Evolutionary conservation across 495 filamentous ascomycete species (phyloP).

Genomic region (Aspergillus cristatus): DNA sequence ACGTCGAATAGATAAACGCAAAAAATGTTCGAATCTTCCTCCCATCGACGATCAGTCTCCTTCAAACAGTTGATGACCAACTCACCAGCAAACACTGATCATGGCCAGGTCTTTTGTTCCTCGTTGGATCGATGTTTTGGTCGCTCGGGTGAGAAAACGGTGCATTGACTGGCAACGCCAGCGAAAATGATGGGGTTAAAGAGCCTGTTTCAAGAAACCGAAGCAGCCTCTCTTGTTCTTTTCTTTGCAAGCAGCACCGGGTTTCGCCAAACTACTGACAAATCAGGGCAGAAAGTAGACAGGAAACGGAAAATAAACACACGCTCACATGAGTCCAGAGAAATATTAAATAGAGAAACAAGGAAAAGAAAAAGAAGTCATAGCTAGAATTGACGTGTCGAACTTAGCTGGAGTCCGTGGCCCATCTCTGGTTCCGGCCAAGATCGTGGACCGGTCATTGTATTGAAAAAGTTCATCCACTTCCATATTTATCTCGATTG

Average conservation of each 20-base stretch:
- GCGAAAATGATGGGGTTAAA: no score
- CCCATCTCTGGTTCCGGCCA: constrained; percentile 4
- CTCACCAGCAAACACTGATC: no score
- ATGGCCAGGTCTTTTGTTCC: no score
- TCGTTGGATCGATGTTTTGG: no score
- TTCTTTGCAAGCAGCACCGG: constrained; percentile 1
- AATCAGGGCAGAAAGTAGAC: constrained; percentile 22
- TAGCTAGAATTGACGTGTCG: constrained; percentile 30
- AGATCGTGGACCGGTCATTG: neutral
- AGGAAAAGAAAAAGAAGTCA: constrained; percentile 15
- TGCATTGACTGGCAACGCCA: no score
- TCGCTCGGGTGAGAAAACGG: no score
- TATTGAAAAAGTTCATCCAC: no score
- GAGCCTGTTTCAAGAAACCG: constrained; percentile 1
- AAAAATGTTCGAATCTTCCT: no score
- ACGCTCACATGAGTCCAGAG: constrained; percentile 2
- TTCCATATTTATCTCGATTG: neutral
- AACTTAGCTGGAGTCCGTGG: constrained; percentile 37
- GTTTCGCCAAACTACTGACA: constrained; percentile 28
- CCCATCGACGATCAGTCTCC: no score
- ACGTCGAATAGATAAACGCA: no score
- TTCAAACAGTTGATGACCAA: no score
- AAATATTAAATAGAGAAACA: constrained; percentile 9
- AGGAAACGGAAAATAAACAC: neutral
- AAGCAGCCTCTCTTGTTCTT: constrained; percentile 1